Evolutionary conservation across 345 rosid genomes (phyloP).

Genomic region (Citrus medica): DNA sequence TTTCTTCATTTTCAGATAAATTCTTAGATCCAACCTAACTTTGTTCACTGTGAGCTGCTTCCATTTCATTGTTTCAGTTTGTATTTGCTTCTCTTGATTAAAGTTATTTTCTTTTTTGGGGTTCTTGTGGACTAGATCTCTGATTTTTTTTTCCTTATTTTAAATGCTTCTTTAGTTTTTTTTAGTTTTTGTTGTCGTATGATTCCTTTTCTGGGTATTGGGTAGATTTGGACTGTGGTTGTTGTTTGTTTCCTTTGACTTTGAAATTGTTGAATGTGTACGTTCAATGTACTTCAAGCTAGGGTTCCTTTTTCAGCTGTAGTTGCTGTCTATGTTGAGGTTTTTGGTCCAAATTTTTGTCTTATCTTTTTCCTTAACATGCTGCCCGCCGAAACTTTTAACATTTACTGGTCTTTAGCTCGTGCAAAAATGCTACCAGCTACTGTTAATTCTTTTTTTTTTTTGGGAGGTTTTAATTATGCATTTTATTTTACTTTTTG

Average conservation of each 20-base stretch:
- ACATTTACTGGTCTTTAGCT: background rate
- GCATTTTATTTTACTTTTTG: background rate
- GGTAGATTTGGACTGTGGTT: background rate
- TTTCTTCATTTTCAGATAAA: constrained; percentile 12
- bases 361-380: background rate
- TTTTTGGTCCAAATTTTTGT: background rate
- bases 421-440: too few species aligned
- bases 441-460: too few species aligned
- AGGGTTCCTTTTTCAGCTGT: background rate
- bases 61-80: background rate
- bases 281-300: background rate
- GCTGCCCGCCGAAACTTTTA: background rate
- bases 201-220: background rate
- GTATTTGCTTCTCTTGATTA: background rate
- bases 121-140: constrained; percentile 7
- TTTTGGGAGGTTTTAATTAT: background rate
- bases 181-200: background rate
- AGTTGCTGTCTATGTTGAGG: background rate
- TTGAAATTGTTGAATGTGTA: background rate
- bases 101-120: background rate
- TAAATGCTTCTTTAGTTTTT: background rate
- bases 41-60: background rate
- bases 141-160: background rate
- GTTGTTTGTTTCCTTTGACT: background rate
- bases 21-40: constrained; percentile 5